These are phyloP conservation scores for Tylopilus felleus DNA, from an alignment of 768 basidiomycete genomes.

Conservation along the genomic window DNA sequence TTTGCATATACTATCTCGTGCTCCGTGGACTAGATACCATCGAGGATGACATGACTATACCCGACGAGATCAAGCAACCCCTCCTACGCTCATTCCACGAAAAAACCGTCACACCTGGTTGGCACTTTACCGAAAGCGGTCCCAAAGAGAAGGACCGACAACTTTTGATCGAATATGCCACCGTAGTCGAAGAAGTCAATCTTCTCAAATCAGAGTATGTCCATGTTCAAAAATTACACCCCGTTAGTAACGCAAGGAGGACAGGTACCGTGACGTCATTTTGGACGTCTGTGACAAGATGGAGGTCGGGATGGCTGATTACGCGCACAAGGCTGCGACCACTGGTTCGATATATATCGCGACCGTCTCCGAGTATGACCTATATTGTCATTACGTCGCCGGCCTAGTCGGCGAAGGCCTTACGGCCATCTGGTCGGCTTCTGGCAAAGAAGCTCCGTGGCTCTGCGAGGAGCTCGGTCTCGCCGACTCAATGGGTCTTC, in stretches of 20 bases:
- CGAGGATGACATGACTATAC: slow-evolving; percentile 97
- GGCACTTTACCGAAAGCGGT: slow-evolving; percentile 80
- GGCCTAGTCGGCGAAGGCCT: slow-evolving; percentile 97
- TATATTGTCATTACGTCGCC: slow-evolving; percentile 98
- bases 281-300: slow-evolving; percentile 82
- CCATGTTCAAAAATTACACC: background rate
- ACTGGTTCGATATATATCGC: slow-evolving; percentile 68
- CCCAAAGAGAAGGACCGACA: slow-evolving; percentile 86
- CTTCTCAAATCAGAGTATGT: slow-evolving; percentile 58
- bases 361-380: slow-evolving; percentile 82
- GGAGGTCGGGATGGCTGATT: slow-evolving; percentile 95
- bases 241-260: slow-evolving; percentile 2
- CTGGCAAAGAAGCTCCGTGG: slow-evolving; percentile 74
- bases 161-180: slow-evolving; percentile 79
- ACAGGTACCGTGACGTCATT: slow-evolving; percentile 75
- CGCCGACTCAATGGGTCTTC: slow-evolving; percentile 90
- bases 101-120: slow-evolving; percentile 76
- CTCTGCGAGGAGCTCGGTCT: slow-evolving; percentile 81
- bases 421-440: slow-evolving; percentile 82
- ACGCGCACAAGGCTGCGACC: slow-evolving; percentile 76
- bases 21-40: slow-evolving; percentile 94
- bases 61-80: slow-evolving; percentile 82
- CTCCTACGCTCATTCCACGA: slow-evolving; percentile 80
- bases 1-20: slow-evolving; percentile 93
- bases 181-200: slow-evolving; percentile 77